Base-by-base conservation (phyloP, 2,329 filamentous ascomycete genomes). In the Neonectria hederae region DNA sequence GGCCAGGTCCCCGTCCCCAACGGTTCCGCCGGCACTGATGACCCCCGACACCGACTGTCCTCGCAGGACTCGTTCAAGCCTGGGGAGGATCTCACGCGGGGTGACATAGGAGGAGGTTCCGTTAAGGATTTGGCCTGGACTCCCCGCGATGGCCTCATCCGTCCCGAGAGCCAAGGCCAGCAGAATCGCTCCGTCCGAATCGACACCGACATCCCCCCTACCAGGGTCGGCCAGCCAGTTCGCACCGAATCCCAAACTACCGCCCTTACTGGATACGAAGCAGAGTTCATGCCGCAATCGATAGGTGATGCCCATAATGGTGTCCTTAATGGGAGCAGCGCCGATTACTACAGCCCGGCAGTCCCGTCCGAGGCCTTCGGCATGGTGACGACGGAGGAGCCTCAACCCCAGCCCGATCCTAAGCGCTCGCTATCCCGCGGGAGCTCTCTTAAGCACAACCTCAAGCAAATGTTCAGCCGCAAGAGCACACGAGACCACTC, bases 341-440 rank as follows among this genome's bases (percentile, higher is more conserved):
- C 79, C 46, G 79, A 81, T 62, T 82, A 82, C 63, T 82, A 82
- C 67, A 80, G 78, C 53, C 75, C 78, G 13, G 77, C 77, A 3
- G 76, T 82, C 48, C 79, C 80, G 2, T 80, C 79, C 3, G 78
- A 79, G 56, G 79, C 78, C 5, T 81, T 81, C 65, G 79, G 79
- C 65, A 81, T 81, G 79, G 69, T 74, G 13, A 66, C 75, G 10
- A 68, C 72, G 5, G 60, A 66, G 9, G 69, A 69, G 13, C 70
- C 75, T 21, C 70, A 73, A 19, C 35, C 69, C 32, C 59, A 74
- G 13, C 66, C 68, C 14, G 63, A 74, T 10, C 64, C 70, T 11
- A 67, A 69, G 26, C 73, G 72, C 13, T 73, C 75, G 21, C 66
- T 73, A 28, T 78, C 78, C 5, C 72, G 74, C 28, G 74, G 74